Evolutionary conservation across 2,329 filamentous ascomycete genomes (phyloP).

Genomic region (Botrytis cinerea): DNA sequence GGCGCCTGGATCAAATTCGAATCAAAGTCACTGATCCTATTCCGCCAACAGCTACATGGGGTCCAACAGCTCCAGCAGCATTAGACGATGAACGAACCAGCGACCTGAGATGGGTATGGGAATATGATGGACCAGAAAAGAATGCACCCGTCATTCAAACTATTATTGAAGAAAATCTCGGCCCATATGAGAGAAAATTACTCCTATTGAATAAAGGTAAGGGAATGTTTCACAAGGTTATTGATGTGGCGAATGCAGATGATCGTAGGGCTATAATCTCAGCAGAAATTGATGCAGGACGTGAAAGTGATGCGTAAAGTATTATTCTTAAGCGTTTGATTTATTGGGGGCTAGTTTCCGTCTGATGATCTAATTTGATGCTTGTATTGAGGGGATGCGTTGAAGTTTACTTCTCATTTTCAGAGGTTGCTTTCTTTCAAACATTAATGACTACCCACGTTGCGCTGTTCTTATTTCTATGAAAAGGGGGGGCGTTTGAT

Average conservation of each 20-base stretch:
- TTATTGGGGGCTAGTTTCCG: conserved; percentile 21
- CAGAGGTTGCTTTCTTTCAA: conserved; percentile 10
- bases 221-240: conserved; percentile 26
- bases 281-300: conserved; percentile 14
- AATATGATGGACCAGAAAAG: conserved; percentile 50
- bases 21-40: conserved; percentile 40
- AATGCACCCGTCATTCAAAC: conserved; percentile 46
- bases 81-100: conserved; percentile 37
- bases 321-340: conserved; percentile 11
- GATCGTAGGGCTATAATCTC: conserved; percentile 7
- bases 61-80: conserved; percentile 35
- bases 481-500: not conserved
- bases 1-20: conserved; percentile 33
- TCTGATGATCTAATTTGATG: conserved; percentile 18
- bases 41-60: conserved; percentile 41
- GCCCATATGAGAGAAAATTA: conserved; percentile 54
- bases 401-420: conserved; percentile 15
- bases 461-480: not conserved
- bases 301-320: conserved; percentile 14
- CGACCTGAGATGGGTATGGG: conserved; percentile 54
- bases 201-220: conserved; percentile 45
- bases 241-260: conserved; percentile 18
- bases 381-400: conserved; percentile 13
- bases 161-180: conserved; percentile 56
- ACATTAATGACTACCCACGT: not conserved